Evolutionary conservation across 495 filamentous ascomycete genomes (phyloP).

Genomic region (Aspergillus biplanus): DNA sequence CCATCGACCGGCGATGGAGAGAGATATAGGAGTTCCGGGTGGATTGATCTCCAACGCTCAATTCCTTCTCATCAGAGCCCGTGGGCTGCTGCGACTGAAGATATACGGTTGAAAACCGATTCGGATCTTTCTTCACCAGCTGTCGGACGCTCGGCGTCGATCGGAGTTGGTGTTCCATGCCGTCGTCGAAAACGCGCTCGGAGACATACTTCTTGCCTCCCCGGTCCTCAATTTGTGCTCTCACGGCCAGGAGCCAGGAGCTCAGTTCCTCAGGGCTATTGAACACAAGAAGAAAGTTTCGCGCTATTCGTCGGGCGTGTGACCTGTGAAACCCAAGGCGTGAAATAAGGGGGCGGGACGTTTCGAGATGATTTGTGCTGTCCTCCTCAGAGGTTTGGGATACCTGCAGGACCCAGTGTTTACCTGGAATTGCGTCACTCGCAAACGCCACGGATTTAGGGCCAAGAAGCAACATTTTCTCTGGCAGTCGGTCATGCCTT

Average conservation of each 20-base stretch:
- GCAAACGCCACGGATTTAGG: slow-evolving; percentile 91
- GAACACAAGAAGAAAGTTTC: slow-evolving; percentile 78
- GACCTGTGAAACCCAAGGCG: slow-evolving; percentile 68
- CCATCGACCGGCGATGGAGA: slow-evolving; percentile 34
- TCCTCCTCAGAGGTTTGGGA: slow-evolving; percentile 74
- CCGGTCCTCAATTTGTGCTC: slow-evolving; percentile 68
- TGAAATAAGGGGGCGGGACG: slow-evolving; percentile 66
- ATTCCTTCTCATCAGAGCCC: slow-evolving; percentile 32
- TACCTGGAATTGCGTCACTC: slow-evolving; percentile 88
- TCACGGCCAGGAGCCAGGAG: slow-evolving; percentile 68
- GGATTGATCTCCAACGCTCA: slow-evolving; percentile 34
- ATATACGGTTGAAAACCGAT: slow-evolving; percentile 64
- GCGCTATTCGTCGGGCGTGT: slow-evolving; percentile 62
- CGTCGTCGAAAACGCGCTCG: slow-evolving; percentile 47
- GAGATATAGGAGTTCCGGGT: slow-evolving; percentile 37
- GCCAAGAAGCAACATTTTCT: slow-evolving; percentile 82
- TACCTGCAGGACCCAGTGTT: slow-evolving; percentile 90
- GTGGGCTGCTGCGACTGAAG: slow-evolving; percentile 53
- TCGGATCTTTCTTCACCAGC: slow-evolving; percentile 53
- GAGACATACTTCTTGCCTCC: slow-evolving; percentile 69
- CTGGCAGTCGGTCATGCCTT: slow-evolving; percentile 77
- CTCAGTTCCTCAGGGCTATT: slow-evolving; percentile 85
- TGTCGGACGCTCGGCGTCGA: slow-evolving; percentile 38
- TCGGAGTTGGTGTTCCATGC: slow-evolving; percentile 46
- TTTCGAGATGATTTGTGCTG: slow-evolving; percentile 50